phyloP scores from a whole-genome alignment of 1,284 basidiomycete genomes.

The Austroboletus niveus region DNA sequence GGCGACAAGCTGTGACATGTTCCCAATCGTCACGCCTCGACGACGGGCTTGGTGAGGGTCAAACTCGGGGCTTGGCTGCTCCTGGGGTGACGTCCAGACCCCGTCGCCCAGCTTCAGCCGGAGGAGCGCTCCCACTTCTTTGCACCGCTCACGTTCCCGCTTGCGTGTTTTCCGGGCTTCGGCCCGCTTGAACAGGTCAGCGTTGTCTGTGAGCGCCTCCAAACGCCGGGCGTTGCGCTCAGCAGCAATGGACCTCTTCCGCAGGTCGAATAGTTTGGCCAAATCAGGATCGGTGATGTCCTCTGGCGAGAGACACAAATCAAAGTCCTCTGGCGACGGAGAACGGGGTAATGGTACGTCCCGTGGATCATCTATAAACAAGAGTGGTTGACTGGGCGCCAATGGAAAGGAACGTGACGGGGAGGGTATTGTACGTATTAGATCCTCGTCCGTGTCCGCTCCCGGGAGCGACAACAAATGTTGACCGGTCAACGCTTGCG shows the following conservation, averaged over 20 bases:
- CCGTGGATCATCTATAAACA: conserved; percentile 41
- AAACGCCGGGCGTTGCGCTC: conserved; percentile 40
- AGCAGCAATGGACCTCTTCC: conserved; percentile 38
- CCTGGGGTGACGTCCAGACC: conserved; percentile 20
- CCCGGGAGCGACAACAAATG: conserved; percentile 36
- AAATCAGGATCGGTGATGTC: conserved; percentile 42
- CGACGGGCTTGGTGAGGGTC: conserved; percentile 20
- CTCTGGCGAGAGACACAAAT: conserved; percentile 36
- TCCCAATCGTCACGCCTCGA: conserved; percentile 30
- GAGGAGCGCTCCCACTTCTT: conserved; percentile 50
- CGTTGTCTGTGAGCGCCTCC: conserved; percentile 36
- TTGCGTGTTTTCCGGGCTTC: conserved; percentile 47
- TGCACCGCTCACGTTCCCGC: conserved; percentile 48
- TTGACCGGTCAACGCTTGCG: conserved; percentile 16
- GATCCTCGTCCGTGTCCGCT: conserved; percentile 37
- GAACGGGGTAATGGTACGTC: conserved; percentile 42
- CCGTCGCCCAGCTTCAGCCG: conserved; percentile 43
- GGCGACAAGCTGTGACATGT: conserved; percentile 51
- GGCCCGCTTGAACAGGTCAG: conserved; percentile 41
- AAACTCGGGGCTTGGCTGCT: conserved; percentile 21
- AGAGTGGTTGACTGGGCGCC: conserved; percentile 25
- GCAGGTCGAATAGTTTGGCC: conserved; percentile 38
- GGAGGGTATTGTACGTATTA: conserved; percentile 26
- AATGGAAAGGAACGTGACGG: conserved; percentile 14
- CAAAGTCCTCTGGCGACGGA: conserved; percentile 45